Evolutionary conservation across 345 rosid genomes (phyloP), one percentile per base, ranked within the genome.

Genomic region (Populus tremula): DNA sequence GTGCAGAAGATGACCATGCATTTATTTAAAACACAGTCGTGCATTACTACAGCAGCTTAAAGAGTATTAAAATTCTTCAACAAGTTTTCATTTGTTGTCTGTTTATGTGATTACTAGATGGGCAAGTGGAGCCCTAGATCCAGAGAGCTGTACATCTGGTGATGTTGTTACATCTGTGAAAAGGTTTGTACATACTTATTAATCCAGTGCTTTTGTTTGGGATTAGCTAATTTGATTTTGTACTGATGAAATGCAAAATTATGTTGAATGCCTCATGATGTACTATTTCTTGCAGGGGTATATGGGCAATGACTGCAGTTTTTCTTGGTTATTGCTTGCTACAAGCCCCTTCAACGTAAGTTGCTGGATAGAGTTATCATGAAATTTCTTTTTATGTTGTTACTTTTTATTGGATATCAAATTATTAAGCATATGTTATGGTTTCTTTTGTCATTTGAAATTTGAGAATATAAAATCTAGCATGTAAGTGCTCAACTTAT

Each of bases 271-370:
- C 67, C 67, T 75, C 49, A 39, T 76, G 29, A 41, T 81, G 61
- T 45, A 45, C 25, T 81, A 62, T 85, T 83, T 85, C 71, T 78
- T 76, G 59, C 82, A 96, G 99, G 90, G 99, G 99, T 77, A 85
- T 91, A 68, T 93, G 97, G 94, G 99, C 99, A 71, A 93, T 93
- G 98, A 91, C 92, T 82, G 97, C 97, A 4, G 99, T 96, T 83
- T 96, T 93, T 83, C 98, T 96, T 82, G 93, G 94, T 73, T 96
- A 93, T 82, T 92, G 98, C 89, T 83, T 93, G 91, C 87, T 96
- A 76, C 99, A 96, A 86, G 99, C 98, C 66, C 99, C 99, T 82
- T 94, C 99, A 56, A 96, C 99, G 99, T 94, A 82, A 87, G 90
- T 81, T 71, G 16, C 38, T 62, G 21, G 41, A 71, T 73, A 27